Percentiles rank a stretch among this genome's conserved stretches.
Evolutionary conservation across 2,329 filamentous ascomycete genomes (phyloP).

Genomic region (Neopestalotiopsis sp.): DNA sequence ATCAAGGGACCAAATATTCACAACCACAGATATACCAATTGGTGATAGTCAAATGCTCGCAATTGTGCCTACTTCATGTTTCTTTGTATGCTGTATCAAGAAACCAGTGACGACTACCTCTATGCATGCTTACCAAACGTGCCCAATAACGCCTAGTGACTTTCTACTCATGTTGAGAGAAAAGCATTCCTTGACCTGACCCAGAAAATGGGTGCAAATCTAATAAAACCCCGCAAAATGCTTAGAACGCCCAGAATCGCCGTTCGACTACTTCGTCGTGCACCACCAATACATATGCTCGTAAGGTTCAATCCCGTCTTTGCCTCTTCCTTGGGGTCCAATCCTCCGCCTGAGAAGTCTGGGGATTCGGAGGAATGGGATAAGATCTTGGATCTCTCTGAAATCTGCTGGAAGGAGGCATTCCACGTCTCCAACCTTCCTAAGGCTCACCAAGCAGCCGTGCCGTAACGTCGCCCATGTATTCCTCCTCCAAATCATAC

Average conservation of each 20-base stretch:
- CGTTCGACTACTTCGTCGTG: neutral
- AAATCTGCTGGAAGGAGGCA: too few species aligned
- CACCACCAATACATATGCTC: neutral
- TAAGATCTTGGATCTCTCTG: neutral
- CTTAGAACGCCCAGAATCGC: neutral
- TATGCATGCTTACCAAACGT: neutral
- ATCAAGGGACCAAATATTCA: too few species aligned
- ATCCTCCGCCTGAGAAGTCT: too few species aligned
- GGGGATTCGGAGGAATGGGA: too few species aligned
- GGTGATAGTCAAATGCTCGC: too few species aligned
- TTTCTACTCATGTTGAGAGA: neutral
- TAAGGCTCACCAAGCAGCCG: slow-evolving; percentile 76
- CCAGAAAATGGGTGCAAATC: neutral
- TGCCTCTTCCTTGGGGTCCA: too few species aligned
- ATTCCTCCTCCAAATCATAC: slow-evolving; percentile 87
- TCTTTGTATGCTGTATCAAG: neutral
- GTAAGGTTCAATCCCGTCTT: neutral
- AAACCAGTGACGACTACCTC: neutral
- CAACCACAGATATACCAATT: too few species aligned
- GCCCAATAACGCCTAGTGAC: slow-evolving; percentile 1
- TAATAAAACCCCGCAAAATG: slow-evolving; percentile 6
- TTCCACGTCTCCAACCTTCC: neutral
- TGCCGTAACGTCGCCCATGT: slow-evolving; percentile 89
- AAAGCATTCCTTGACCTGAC: neutral
- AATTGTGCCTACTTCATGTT: too few species aligned